Conservation (phyloP, 2,329 filamentous ascomycete species). For the Claviceps africana region DNA sequence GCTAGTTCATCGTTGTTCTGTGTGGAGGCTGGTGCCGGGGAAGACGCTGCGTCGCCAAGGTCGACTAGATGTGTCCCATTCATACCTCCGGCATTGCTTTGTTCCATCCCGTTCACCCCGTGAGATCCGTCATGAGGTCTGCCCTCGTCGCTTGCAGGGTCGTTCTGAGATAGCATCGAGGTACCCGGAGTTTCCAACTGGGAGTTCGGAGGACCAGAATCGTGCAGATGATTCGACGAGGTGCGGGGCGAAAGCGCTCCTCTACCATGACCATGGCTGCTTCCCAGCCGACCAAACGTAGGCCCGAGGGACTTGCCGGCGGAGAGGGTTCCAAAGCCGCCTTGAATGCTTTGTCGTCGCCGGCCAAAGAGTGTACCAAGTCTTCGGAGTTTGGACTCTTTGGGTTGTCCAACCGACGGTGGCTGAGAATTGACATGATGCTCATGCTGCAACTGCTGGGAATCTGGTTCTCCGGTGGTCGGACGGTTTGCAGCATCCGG, state of each 20-base stretch:
- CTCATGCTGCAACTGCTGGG: slow-evolving; percentile 4
- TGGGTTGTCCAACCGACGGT: slow-evolving; percentile 5
- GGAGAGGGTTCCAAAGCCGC: slow-evolving; percentile 43
- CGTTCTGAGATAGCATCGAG: slow-evolving; percentile 16
- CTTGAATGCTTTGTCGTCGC: slow-evolving; percentile 52
- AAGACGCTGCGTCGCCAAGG: slow-evolving; percentile 36
- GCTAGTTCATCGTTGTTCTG: slow-evolving; percentile 24
- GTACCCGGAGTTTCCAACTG: slow-evolving; percentile 42
- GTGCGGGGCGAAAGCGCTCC: slow-evolving; percentile 39
- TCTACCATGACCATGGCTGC: slow-evolving; percentile 41
- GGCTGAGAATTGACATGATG: slow-evolving; percentile 5
- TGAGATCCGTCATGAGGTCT: slow-evolving; percentile 31
- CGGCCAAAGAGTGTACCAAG: slow-evolving; percentile 55
- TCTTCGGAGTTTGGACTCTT: slow-evolving; percentile 43
- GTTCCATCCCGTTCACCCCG: slow-evolving; percentile 23
- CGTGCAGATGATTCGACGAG: slow-evolving; percentile 45
- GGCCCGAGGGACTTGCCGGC: slow-evolving; percentile 33
- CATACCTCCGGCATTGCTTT: slow-evolving; percentile 20
- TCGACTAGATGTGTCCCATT: slow-evolving; percentile 36
- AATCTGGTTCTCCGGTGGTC: slow-evolving; percentile 1
- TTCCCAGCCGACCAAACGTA: slow-evolving; percentile 49
- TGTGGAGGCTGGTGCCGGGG: slow-evolving; percentile 35
- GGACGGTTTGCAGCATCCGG: slow-evolving; percentile 3
- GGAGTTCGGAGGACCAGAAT: slow-evolving; percentile 40
- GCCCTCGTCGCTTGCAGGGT: slow-evolving; percentile 9